Percentiles rank a stretch among this genome's conserved stretches.
phyloP scores from a whole-genome alignment of 192 early-diverging fungal species.

The Rhizoclosmatium sp. region DNA sequence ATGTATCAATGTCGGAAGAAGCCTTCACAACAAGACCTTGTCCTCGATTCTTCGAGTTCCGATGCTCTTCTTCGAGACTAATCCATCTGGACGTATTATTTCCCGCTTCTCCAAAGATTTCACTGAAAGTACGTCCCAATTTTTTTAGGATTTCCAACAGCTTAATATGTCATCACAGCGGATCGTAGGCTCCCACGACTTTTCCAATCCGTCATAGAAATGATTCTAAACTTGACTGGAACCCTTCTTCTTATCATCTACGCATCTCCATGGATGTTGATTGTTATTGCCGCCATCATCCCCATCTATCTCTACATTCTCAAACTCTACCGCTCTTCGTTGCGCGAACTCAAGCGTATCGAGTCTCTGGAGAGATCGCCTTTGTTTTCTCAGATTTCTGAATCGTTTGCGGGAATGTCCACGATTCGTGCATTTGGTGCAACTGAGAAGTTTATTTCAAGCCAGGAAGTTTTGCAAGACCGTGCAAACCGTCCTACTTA shows the following conservation, averaged over 20 bases:
- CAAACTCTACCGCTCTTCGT: constrained; percentile 37
- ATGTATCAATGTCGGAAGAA: neutral
- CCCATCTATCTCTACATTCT: constrained; percentile 9
- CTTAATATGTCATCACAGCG: constrained; percentile 63
- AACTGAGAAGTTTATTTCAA: constrained; percentile 51
- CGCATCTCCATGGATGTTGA: constrained; percentile 6
- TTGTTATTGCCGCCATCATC: neutral
- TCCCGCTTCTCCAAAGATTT: constrained; percentile 65
- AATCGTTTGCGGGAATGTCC: constrained; percentile 47
- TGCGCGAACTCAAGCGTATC: constrained; percentile 46
- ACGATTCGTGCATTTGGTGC: constrained; percentile 41
- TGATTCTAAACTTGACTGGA: neutral
- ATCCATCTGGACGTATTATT: constrained; percentile 72
- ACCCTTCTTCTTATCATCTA: constrained; percentile 5
- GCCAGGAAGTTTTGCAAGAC: constrained; percentile 52
- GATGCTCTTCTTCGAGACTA: constrained; percentile 74
- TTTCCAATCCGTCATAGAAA: constrained; percentile 49
- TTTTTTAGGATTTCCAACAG: too few relatives aligned
- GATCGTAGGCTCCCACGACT: constrained; percentile 51
- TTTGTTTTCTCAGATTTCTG: constrained; percentile 43
- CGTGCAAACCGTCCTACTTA: constrained; percentile 50
- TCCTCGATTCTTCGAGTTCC: constrained; percentile 68
- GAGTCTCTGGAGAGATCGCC: constrained; percentile 41
- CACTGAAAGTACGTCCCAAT: constrained; percentile 32
- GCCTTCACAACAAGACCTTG: constrained; percentile 70